These are phyloP conservation scores for Colletotrichum godetiae DNA, from an alignment of 2,329 filamentous ascomycete genomes.

Conservation along the genomic window DNA sequence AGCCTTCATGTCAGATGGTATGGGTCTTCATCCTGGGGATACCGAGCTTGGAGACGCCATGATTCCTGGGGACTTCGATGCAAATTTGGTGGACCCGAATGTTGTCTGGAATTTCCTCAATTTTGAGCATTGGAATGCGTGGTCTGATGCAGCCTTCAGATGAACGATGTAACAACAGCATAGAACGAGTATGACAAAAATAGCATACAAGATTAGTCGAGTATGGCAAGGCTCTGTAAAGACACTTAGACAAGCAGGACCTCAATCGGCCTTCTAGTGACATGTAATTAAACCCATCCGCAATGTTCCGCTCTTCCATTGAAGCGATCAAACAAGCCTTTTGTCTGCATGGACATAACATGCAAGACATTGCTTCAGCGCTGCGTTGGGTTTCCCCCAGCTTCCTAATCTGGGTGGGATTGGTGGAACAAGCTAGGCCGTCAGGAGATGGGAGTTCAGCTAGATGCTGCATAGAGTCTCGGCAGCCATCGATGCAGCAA, in stretches of 20 bases:
- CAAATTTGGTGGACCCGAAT: conserved; percentile 31
- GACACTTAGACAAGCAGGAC: not conserved
- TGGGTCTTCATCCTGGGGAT: not conserved
- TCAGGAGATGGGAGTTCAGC: not conserved
- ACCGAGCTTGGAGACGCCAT: conserved; percentile 13
- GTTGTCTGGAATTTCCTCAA: conserved; percentile 35
- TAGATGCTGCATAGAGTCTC: not conserved
- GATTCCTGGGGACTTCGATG: conserved; percentile 29
- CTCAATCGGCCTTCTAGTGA: not conserved
- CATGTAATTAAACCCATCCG: not conserved
- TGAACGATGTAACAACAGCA: not conserved
- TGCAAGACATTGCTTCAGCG: not conserved
- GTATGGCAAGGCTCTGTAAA: not conserved
- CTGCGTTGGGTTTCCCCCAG: not conserved
- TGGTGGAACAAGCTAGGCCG: conserved; percentile 17
- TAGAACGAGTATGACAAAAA: not conserved
- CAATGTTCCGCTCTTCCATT: not conserved
- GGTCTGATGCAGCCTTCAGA: conserved; percentile 29
- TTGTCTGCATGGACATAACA: not conserved
- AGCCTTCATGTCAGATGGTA: conserved; percentile 9
- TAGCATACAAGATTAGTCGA: not conserved
- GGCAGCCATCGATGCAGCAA: not conserved
- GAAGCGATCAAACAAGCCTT: not conserved
- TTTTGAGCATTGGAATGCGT: conserved; percentile 34
- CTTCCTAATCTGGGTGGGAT: not conserved